Percentiles rank a stretch among this genome's conserved stretches.
Evolutionary conservation across 305 asterid genomes (phyloP).

Genomic region (Fraxinus platypoda): DNA sequence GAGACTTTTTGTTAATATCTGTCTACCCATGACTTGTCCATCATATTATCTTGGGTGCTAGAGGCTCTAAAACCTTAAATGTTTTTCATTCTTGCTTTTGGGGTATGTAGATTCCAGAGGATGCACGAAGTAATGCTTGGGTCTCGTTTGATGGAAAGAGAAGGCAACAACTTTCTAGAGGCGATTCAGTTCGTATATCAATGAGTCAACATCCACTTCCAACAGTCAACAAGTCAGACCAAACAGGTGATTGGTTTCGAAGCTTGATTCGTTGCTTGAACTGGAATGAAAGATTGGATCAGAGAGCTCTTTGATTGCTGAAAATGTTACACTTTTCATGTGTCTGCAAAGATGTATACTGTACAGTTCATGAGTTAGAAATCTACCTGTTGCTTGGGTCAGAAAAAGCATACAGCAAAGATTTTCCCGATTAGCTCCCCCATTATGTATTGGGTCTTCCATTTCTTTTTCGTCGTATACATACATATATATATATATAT

Average conservation of each 20-base stretch:
- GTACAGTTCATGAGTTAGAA: constrained; percentile 48
- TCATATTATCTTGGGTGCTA: background rate
- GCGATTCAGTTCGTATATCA: constrained; percentile 76
- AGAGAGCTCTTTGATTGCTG: constrained; percentile 70
- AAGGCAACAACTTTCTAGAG: constrained; percentile 92
- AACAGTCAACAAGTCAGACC: constrained; percentile 86
- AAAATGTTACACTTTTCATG: background rate
- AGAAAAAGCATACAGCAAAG: constrained; percentile 15
- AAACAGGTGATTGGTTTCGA: constrained; percentile 95
- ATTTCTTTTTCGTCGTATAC: background rate
- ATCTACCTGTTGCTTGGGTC: constrained; percentile 22
- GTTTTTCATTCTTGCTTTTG: background rate
- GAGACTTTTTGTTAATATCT: background rate
- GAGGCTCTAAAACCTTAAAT: background rate
- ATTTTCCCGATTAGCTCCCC: background rate
- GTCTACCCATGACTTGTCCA: background rate
- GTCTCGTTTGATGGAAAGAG: constrained; percentile 98
- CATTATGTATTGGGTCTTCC: background rate
- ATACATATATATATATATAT: no score
- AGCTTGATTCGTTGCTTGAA: constrained; percentile 96
- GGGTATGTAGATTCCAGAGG: constrained; percentile 66
- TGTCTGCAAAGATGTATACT: constrained; percentile 37
- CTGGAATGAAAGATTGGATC: constrained; percentile 96
- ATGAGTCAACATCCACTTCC: constrained; percentile 99
- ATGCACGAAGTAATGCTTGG: constrained; percentile 98